These are phyloP conservation scores for Suhomyces atakaporum DNA, from an alignment of 1,139 yeast species.

Conservation along the genomic window DNA sequence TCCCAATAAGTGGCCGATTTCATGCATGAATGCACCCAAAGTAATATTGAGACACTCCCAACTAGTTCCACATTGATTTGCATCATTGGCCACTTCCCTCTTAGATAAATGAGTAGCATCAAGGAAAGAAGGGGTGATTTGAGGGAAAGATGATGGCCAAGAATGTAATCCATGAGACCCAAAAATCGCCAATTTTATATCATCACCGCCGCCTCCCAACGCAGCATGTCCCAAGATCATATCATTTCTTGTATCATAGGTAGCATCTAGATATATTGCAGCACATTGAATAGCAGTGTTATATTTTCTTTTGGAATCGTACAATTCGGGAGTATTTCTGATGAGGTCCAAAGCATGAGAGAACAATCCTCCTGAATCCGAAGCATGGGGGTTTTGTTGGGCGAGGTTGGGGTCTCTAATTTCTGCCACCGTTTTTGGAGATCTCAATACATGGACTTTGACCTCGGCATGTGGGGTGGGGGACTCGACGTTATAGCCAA, in stretches of 20 bases:
- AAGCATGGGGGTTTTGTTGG: conserved; percentile 79
- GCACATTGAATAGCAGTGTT: conserved; percentile 74
- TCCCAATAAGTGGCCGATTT: conserved; percentile 86
- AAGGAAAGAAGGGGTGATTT: conserved; percentile 63
- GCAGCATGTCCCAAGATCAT: conserved; percentile 90
- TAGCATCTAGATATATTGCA: conserved; percentile 78
- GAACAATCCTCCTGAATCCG: conserved; percentile 72
- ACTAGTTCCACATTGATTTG: conserved; percentile 77
- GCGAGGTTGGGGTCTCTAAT: conserved; percentile 79
- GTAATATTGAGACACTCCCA: conserved; percentile 92
- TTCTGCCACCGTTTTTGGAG: conserved; percentile 67
- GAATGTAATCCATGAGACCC: conserved; percentile 92
- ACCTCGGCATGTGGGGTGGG: conserved; percentile 60
- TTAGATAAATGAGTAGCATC: conserved; percentile 68
- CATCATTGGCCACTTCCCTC: conserved; percentile 83
- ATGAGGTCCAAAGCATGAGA: conserved; percentile 79
- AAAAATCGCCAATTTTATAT: conserved; percentile 78
- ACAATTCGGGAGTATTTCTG: conserved; percentile 34
- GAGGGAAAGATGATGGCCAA: conserved; percentile 82
- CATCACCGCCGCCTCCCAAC: conserved; percentile 80
- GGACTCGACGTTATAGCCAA: conserved; percentile 37
- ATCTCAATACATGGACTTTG: conserved; percentile 72
- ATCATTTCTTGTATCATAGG: conserved; percentile 65
- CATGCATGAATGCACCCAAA: conserved; percentile 93
- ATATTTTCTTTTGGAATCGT: conserved; percentile 16